phyloP scores from a whole-genome alignment of 495 filamentous ascomycete species.

The Hypoxylon lenormandii region DNA sequence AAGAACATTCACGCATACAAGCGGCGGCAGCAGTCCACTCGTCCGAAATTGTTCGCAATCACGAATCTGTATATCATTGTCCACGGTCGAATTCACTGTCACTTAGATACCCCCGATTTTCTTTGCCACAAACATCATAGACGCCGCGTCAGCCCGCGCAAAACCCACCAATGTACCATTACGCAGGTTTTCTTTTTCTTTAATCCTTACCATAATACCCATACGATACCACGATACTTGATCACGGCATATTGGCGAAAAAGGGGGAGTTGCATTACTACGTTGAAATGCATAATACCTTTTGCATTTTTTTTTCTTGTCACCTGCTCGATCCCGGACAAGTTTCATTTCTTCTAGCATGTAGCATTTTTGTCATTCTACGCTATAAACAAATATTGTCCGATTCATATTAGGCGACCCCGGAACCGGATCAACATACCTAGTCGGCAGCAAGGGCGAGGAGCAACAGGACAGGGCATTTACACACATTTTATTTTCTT shows the following conservation, averaged over 20 bases:
- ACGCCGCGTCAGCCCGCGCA: constrained; percentile 35
- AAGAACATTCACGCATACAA: neutral
- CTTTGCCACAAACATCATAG: constrained; percentile 38
- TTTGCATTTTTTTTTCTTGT: constrained; percentile 15
- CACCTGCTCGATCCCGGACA: constrained; percentile 20
- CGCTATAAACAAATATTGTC: neutral
- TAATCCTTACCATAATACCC: constrained; percentile 38
- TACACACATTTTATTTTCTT: constrained; percentile 10
- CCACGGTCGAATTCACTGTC: constrained; percentile 30
- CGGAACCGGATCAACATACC: constrained; percentile 5
- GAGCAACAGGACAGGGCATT: constrained; percentile 21
- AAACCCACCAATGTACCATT: constrained; percentile 36
- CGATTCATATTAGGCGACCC: constrained; percentile 5
- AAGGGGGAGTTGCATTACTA: neutral
- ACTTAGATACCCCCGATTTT: constrained; percentile 43
- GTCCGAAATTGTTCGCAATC: constrained; percentile 8
- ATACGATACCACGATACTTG: constrained; percentile 36
- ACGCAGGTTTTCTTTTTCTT: constrained; percentile 29
- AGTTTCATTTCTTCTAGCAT: constrained; percentile 33
- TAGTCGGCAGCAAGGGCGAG: constrained; percentile 11
- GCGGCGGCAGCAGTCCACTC: neutral
- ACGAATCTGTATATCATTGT: constrained; percentile 45
- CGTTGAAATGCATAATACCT: constrained; percentile 17
- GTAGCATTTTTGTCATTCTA: constrained; percentile 25
- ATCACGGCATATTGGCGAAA: constrained; percentile 15